Evolutionary conservation across 2,329 filamentous ascomycete genomes (phyloP).

Genomic region (Pseudocercospora crystallina): DNA sequence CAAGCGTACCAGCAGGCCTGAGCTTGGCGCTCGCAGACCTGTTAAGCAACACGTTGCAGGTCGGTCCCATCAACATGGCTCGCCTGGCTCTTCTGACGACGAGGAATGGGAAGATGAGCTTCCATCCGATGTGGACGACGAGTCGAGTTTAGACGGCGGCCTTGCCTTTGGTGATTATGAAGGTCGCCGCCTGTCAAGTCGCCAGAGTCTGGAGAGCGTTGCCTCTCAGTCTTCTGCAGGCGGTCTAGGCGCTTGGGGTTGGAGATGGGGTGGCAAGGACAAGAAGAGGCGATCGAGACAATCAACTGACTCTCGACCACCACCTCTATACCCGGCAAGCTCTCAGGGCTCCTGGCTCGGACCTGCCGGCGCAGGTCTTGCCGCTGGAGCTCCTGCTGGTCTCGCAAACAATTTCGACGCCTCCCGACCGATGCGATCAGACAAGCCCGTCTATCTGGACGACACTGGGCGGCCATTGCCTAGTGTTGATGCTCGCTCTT

Average conservation of each 20-base stretch:
- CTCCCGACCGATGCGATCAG: slow-evolving; percentile 30
- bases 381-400: slow-evolving; percentile 43
- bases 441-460: slow-evolving; percentile 21
- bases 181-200: slow-evolving; percentile 35
- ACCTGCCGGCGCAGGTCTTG: slow-evolving; percentile 36
- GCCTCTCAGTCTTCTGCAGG: slow-evolving; percentile 53
- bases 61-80: slow-evolving; percentile 17
- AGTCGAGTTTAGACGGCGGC: slow-evolving; percentile 56
- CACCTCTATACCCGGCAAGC: slow-evolving; percentile 15
- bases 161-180: slow-evolving; percentile 60
- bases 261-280: slow-evolving; percentile 57
- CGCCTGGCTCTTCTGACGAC: slow-evolving; percentile 44
- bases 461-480: slow-evolving; percentile 47
- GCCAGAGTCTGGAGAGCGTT: slow-evolving; percentile 54
- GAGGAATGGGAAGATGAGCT: slow-evolving; percentile 58
- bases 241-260: slow-evolving; percentile 54
- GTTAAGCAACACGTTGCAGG: slow-evolving; percentile 13
- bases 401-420: slow-evolving; percentile 38
- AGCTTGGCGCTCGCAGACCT: slow-evolving; percentile 27
- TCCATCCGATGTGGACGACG: slow-evolving; percentile 54
- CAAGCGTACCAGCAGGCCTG: slow-evolving; percentile 28
- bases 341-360: slow-evolving; percentile 38
- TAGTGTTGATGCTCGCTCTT: slow-evolving; percentile 13
- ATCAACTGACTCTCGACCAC: slow-evolving; percentile 14
- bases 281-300: slow-evolving; percentile 41